phyloP scores from a whole-genome alignment of 139 green algal genomes.

The Edaphochlamys debaryana region DNA sequence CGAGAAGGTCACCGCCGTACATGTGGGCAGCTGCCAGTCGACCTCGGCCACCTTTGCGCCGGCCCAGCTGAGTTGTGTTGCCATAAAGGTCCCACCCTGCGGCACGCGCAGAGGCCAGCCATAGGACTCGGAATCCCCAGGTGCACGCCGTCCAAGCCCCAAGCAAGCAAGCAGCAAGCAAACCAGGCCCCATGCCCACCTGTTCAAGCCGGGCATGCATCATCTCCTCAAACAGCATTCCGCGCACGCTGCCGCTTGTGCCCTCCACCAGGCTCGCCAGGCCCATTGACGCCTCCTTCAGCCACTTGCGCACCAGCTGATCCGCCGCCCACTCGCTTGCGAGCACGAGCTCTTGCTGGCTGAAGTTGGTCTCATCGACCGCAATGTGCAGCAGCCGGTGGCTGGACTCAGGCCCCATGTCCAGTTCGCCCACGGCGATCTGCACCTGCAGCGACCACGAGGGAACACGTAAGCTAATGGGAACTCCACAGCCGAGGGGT shows the following conservation, averaged over 20 bases:
- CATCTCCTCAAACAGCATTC: background rate
- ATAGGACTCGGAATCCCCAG: background rate
- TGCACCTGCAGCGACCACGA: too few species aligned
- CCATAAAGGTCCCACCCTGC: too few species aligned
- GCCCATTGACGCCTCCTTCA: background rate
- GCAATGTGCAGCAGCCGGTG: slow-evolving; percentile 1
- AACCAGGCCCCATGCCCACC: too few species aligned
- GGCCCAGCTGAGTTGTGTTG: background rate
- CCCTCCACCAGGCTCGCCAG: background rate
- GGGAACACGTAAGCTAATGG: too few species aligned
- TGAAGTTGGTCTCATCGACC: background rate
- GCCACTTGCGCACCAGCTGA: background rate
- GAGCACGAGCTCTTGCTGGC: too few species aligned
- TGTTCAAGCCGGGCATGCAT: background rate
- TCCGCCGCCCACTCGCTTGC: background rate
- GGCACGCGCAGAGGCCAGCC: too few species aligned
- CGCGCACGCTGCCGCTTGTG: background rate
- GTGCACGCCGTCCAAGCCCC: background rate
- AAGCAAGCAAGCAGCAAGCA: too few species aligned
- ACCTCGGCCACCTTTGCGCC: background rate
- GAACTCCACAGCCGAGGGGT: too few species aligned
- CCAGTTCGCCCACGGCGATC: too few species aligned
- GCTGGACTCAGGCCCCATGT: background rate
- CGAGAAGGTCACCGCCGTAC: too few species aligned
- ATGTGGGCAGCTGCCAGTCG: too few species aligned